Conservation (phyloP, 768 basidiomycete species). For the Terana coerulea region DNA sequence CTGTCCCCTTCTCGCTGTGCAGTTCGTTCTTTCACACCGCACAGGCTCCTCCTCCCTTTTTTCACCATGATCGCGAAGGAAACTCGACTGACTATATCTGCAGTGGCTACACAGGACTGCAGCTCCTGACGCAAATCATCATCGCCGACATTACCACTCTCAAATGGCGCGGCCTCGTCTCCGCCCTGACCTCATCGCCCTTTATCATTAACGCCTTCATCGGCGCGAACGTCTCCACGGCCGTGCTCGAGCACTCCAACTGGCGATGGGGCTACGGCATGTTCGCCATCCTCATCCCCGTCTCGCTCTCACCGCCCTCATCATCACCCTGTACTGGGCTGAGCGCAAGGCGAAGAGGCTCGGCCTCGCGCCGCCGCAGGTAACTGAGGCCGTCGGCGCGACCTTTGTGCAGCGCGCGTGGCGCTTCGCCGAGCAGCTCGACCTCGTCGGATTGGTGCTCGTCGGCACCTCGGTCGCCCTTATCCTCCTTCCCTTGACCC, state of each 20-base stretch:
- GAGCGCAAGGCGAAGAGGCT: slow-evolving; percentile 23
- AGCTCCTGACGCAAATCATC: slow-evolving; percentile 50
- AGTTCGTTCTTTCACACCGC: too few species aligned
- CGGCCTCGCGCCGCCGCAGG: slow-evolving; percentile 11
- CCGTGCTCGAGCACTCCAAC: slow-evolving; percentile 38
- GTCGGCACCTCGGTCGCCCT: slow-evolving; percentile 28
- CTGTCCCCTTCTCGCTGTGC: too few species aligned
- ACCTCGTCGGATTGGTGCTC: slow-evolving; percentile 27
- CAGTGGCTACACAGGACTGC: slow-evolving; percentile 65
- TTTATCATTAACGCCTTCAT: slow-evolving; percentile 64
- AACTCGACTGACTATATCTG: slow-evolving; percentile 24
- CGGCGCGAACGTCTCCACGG: slow-evolving; percentile 56
- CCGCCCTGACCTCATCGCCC: slow-evolving; percentile 42
- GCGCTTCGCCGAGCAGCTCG: slow-evolving; percentile 25
- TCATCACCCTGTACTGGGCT: slow-evolving; percentile 26
- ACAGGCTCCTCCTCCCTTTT: too few species aligned
- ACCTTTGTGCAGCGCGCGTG: slow-evolving; percentile 39
- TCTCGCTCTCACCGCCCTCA: slow-evolving; percentile 22
- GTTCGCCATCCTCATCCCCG: slow-evolving; percentile 31
- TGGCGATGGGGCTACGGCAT: slow-evolving; percentile 64
- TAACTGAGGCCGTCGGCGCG: slow-evolving; percentile 3
- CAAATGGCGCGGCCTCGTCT: slow-evolving; percentile 36
- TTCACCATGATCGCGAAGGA: not conserved
- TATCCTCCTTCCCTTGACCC: slow-evolving; percentile 29
- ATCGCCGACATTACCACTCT: slow-evolving; percentile 27